phyloP scores from a whole-genome alignment of 2,329 filamentous ascomycete genomes.

The Sarocladium brachiariae region DNA sequence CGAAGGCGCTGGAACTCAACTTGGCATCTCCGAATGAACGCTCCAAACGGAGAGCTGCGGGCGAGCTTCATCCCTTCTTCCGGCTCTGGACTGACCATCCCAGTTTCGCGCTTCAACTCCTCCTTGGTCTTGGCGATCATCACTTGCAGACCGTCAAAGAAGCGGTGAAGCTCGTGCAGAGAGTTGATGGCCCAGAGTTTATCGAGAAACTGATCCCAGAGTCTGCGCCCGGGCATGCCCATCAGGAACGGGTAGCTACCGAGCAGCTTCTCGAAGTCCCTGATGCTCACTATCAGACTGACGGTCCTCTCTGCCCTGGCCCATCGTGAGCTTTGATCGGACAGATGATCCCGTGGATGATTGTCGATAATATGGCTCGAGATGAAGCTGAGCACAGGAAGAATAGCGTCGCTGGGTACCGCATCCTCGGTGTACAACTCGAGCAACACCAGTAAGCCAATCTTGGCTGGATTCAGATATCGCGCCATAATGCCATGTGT shows the following conservation, averaged over 20 bases:
- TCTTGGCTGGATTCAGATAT: constrained; percentile 82
- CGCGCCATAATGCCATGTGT: constrained; percentile 53
- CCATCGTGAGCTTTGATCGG: constrained; percentile 33
- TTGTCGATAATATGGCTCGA: constrained; percentile 59
- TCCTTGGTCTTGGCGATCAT: constrained; percentile 58
- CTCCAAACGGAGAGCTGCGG: constrained; percentile 70
- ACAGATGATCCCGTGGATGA: constrained; percentile 18
- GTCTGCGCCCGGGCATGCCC: constrained; percentile 63
- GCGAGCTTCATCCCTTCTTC: constrained; percentile 55
- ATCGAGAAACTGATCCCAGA: constrained; percentile 82
- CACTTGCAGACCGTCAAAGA: constrained; percentile 56
- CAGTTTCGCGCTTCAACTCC: constrained; percentile 39
- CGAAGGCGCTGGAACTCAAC: constrained; percentile 75
- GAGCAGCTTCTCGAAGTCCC: constrained; percentile 54
- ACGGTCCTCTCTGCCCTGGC: constrained; percentile 42
- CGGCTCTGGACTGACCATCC: constrained; percentile 35
- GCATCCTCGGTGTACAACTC: constrained; percentile 71
- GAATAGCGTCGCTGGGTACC: constrained; percentile 62
- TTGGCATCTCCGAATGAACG: constrained; percentile 68
- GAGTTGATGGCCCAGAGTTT: constrained; percentile 80
- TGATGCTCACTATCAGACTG: constrained; percentile 46
- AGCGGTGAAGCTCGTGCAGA: constrained; percentile 70
- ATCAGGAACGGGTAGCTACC: constrained; percentile 42
- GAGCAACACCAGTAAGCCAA: constrained; percentile 73
- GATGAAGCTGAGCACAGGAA: constrained; percentile 73